phyloP scores from a whole-genome alignment of 1,284 basidiomycete genomes.

The Pseudozyma tsukubaensis region DNA sequence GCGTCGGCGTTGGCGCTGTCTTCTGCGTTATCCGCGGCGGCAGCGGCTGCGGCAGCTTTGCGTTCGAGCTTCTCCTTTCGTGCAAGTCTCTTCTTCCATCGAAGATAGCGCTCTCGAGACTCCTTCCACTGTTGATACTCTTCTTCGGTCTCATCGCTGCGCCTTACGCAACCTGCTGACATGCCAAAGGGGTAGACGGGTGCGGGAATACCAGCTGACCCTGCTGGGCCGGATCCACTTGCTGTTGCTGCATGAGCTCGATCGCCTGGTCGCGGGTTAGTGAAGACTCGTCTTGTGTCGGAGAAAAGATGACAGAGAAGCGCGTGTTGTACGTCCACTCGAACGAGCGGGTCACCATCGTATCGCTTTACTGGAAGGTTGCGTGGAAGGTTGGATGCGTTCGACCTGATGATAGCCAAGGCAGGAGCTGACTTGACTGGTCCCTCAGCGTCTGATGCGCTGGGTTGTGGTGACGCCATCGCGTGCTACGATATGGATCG shows the following conservation, averaged over 20 bases:
- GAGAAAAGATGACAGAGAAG: conserved; percentile 82
- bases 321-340: conserved; percentile 82
- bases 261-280: conserved; percentile 71
- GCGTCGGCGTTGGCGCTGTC: conserved; percentile 21
- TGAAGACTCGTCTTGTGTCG: conserved; percentile 79
- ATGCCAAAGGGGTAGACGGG: conserved; percentile 64
- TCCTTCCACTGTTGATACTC: conserved; percentile 51
- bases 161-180: conserved; percentile 56
- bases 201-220: conserved; percentile 36
- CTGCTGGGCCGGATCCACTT: conserved; percentile 19
- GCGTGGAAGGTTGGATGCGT: conserved; percentile 50
- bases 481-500: conserved; percentile 10
- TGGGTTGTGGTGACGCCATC: conserved; percentile 17
- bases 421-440: conserved; percentile 23
- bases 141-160: conserved; percentile 56
- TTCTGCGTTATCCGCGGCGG: conserved; percentile 13
- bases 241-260: conserved; percentile 19
- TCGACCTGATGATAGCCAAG: conserved; percentile 31
- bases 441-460: conserved; percentile 6
- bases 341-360: conserved; percentile 63
- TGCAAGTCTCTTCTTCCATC: conserved; percentile 40
- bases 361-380: conserved; percentile 67
- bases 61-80: conserved; percentile 36
- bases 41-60: conserved; percentile 37
- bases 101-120: conserved; percentile 28